Conservation (phyloP, 371 early-diverging fungal species). For the Furculomyces boomerangus region DNA sequence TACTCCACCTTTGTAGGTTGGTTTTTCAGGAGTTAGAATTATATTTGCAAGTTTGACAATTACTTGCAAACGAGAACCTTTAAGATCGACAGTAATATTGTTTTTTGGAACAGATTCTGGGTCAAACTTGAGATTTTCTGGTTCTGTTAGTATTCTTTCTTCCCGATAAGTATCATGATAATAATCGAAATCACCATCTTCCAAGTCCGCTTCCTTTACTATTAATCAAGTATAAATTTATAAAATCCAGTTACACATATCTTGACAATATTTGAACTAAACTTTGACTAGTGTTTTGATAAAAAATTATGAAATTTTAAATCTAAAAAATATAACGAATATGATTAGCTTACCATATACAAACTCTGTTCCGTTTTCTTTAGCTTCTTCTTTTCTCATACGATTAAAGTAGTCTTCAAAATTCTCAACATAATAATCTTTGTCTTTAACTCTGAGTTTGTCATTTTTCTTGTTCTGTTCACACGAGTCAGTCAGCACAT, state of each 20-base stretch:
- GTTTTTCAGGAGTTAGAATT: slow-evolving; percentile 33
- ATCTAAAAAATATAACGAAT: no score
- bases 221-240: no score
- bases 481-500: neutral
- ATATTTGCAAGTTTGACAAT: slow-evolving; percentile 44
- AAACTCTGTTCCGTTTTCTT: neutral
- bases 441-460: neutral
- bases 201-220: slow-evolving; percentile 3
- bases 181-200: slow-evolving; percentile 10
- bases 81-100: slow-evolving; percentile 7
- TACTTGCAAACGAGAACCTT: slow-evolving; percentile 30
- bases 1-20: slow-evolving; percentile 28
- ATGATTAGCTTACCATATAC: no score
- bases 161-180: slow-evolving; percentile 7
- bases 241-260: no score
- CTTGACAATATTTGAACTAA: no score
- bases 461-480: neutral
- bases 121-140: slow-evolving; percentile 1
- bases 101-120: neutral
- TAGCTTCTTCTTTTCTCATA: neutral
- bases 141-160: slow-evolving; percentile 4
- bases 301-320: no score
- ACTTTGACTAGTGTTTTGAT: no score
- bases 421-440: neutral
- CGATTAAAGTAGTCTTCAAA: neutral